Evolutionary conservation across 2,329 filamentous ascomycete genomes (phyloP), one percentile per base, ranked within the genome.

Genomic region (Drechslera avenae): DNA sequence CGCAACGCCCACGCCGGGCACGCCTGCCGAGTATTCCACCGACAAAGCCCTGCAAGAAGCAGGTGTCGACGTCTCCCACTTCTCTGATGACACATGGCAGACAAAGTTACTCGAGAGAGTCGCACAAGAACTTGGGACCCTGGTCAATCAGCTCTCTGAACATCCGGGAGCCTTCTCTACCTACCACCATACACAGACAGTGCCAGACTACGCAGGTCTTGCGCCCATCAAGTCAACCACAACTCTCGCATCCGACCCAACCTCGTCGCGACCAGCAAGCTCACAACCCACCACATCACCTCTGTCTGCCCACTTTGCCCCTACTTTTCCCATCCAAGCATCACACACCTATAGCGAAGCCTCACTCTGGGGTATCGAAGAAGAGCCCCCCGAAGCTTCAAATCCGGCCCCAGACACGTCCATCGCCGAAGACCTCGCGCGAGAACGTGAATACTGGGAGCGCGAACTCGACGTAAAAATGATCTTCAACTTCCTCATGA

Each of bases 111-210:
- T 99, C 2, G 89, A 96, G 64, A 85, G 88, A 47, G 88, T 99
- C 57, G 90, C 94, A 3, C 86, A 85, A 45, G 94, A 99, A 75
- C 83, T 99, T 4, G 93, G 92, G 8, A 78, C 90, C 26, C 78
- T 97, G 12, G 88, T 97, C 19, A 85, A 90, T 67, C 89, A 92
- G 57, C 79, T 97, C 39, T 90, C 90, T 21, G 89, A 90, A 52
- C 89, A 96, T 57, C 91, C 93, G 0, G 90, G 91, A 1, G 91
- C 93, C 1, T 97, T 97, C 71, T 89, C 86, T 12, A 90, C 90
- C 0, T 96, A 95, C 68, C 78, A 83, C 17, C 82, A 83, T 49
- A 77, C 88, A 42, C 68, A 74, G 53, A 67, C 73, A 46, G 54
- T 85, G 1, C 80, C 90, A 13, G 87, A 90, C 4, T 95, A 95